Percentiles rank a stretch among this genome's conserved stretches.
phyloP scores from a whole-genome alignment of 257 asterid genomes.

The Ligustrum vulgare region DNA sequence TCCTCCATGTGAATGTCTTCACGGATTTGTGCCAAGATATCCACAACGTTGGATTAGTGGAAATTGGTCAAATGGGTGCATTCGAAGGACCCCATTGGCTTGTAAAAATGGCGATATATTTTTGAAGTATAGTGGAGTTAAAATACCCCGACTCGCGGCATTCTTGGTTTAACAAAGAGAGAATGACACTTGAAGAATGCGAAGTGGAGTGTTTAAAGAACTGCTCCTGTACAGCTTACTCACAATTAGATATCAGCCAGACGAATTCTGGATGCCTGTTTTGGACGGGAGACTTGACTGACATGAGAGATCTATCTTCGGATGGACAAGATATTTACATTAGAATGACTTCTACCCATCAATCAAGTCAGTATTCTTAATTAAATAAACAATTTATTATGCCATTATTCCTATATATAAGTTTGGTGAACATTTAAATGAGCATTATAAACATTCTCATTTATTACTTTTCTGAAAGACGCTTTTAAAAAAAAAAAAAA shows the following conservation, averaged over 20 bases:
- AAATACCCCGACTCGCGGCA: constrained; percentile 39
- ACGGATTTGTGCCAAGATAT: constrained; percentile 32
- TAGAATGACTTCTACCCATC: constrained; percentile 36
- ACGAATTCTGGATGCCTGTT: constrained; percentile 41
- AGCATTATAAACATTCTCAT: too few species aligned
- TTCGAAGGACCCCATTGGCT: constrained; percentile 23
- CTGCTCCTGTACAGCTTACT: constrained; percentile 47
- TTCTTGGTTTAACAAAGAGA: constrained; percentile 28
- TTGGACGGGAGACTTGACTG: constrained; percentile 42
- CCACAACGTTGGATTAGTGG: constrained; percentile 7
- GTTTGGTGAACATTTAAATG: too few species aligned
- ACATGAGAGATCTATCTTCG: constrained; percentile 26
- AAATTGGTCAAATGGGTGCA: constrained; percentile 34
- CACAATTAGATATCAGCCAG: constrained; percentile 30
- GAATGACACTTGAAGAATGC: constrained; percentile 39
- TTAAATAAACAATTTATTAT: too few species aligned
- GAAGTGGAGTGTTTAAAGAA: constrained; percentile 31
- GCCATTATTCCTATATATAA: too few species aligned
- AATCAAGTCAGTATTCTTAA: too few species aligned
- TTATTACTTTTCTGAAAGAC: too few species aligned
- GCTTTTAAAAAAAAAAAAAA: too few species aligned
- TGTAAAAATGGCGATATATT: constrained; percentile 30
- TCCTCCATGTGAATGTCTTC: constrained; percentile 39
- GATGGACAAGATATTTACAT: constrained; percentile 30
- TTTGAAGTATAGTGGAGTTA: constrained; percentile 24